Conservation (phyloP, 495 filamentous ascomycete species). For the Trichoderma reesei region DNA sequence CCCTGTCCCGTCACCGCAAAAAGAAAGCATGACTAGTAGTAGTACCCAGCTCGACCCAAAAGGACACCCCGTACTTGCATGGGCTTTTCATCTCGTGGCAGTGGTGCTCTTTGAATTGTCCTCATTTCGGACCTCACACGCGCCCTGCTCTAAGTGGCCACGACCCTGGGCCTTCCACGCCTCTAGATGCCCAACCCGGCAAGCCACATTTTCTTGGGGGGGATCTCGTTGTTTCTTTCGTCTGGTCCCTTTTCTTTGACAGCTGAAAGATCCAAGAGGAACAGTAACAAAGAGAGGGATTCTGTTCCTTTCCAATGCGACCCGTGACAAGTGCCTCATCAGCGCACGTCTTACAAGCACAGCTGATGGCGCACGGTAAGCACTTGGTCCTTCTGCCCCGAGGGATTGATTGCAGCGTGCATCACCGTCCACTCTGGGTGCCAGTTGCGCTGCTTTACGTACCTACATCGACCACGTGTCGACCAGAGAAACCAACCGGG, state of each 20-base stretch:
- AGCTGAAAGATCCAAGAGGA: not conserved
- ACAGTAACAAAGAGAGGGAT: not conserved
- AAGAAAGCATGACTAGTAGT: not conserved
- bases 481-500: too few relatives aligned
- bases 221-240: not conserved
- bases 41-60: too few relatives aligned
- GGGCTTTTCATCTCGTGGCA: conserved; percentile 9
- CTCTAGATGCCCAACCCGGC: not conserved
- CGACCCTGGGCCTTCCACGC: too few relatives aligned
- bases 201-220: not conserved
- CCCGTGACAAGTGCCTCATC: not conserved
- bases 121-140: conserved; percentile 2
- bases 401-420: not conserved
- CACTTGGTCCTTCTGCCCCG: not conserved
- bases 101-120: conserved; percentile 3
- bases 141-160: not conserved
- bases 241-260: too few relatives aligned
- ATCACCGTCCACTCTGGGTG: too few relatives aligned
- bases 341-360: not conserved
- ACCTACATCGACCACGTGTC: too few relatives aligned
- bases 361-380: not conserved
- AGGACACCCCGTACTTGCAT: conserved; percentile 6
- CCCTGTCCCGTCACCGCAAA: not conserved
- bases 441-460: too few relatives aligned
- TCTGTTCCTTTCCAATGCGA: too few relatives aligned